Conservation (phyloP, 371 early-diverging fungal species). For the Mucor lusitanicus region DNA sequence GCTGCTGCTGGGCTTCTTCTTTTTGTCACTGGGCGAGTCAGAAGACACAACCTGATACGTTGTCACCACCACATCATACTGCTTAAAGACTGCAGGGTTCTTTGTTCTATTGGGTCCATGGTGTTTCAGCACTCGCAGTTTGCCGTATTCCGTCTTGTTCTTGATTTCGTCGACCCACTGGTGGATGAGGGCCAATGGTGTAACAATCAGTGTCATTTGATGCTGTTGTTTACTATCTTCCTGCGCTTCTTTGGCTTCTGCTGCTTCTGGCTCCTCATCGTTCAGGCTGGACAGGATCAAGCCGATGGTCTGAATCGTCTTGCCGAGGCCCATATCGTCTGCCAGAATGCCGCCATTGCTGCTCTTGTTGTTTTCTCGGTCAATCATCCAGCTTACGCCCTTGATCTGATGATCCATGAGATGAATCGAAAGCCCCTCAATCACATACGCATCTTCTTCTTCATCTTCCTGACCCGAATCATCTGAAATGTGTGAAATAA, state of each 20-base stretch:
- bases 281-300: conserved; percentile 55
- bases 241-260: conserved; percentile 16
- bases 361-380: conserved; percentile 41
- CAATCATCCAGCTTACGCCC: conserved; percentile 53
- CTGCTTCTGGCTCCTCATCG: conserved; percentile 2
- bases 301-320: conserved; percentile 86
- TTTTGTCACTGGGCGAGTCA: conserved; percentile 35
- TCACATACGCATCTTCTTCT: conserved; percentile 18
- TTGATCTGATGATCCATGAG: conserved; percentile 44
- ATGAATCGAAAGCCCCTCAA: conserved; percentile 36
- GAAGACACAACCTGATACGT: conserved; percentile 67
- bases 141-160: conserved; percentile 48
- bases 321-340: conserved; percentile 91
- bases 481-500: background rate
- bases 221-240: conserved; percentile 5
- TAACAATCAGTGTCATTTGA: conserved; percentile 64
- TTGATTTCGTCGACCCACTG: conserved; percentile 72
- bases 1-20: conserved; percentile 10
- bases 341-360: conserved; percentile 77
- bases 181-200: conserved; percentile 64
- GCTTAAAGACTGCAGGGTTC: conserved; percentile 36
- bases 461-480: conserved; percentile 1
- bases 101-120: conserved; percentile 55
- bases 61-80: conserved; percentile 75
- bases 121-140: conserved; percentile 59